Evolutionary conservation across 2,329 filamentous ascomycete species (phyloP), one percentile per base, ranked within the genome.

Genomic region (Chaetomiaceae sp.): DNA sequence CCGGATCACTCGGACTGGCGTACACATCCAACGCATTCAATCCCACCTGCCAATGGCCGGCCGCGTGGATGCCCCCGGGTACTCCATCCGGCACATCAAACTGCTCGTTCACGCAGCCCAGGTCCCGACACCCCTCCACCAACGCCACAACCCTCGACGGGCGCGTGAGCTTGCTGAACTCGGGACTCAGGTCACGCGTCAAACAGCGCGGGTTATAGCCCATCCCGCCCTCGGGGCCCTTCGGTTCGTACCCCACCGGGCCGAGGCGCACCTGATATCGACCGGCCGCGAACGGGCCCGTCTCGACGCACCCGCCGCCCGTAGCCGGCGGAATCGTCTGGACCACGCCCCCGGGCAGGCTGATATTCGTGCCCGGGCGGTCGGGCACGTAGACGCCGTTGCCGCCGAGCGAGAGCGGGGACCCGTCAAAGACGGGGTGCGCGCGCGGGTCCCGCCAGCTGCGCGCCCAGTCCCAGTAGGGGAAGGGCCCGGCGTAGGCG

Each of bases 401-500:
- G 21, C 51, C 34, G n/a, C 60, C 56, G 11, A 62, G 44, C 16
- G 52, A 56, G 0, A 2, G 20, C 1, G 45, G 23, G 5, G 29
- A 29, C 20, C 58, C 60, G 51, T 60, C 57, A 20, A 61, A 61
- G n/a, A 62, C 40, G 18, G 46, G 21, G 1, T 42, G 23, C 5
- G 18, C 20, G 34, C 50, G 34, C 30, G 55, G 57, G 50, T 62
- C 58, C 2, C 34, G 16, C 29, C 46, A 60, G 6, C 43, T 34
- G 13, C 41, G 29, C 5, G 56, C 49, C 59, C 59, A 62, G 54
- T 72, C 66, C 69, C 69, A 72, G 58, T 71, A 71, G 8, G 61
- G 53, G 58, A 66, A 51, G 1, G 53, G 41, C n/a, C 59, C 59
- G 1, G 8, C 43, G 58, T 60, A 65, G 33, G 10, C 32, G 27